A percentile compares a stretch with the other conserved stretches of the same genome.
Evolutionary conservation across 2,329 filamentous ascomycete species (phyloP).

Genomic region (Kalmusia sp.): DNA sequence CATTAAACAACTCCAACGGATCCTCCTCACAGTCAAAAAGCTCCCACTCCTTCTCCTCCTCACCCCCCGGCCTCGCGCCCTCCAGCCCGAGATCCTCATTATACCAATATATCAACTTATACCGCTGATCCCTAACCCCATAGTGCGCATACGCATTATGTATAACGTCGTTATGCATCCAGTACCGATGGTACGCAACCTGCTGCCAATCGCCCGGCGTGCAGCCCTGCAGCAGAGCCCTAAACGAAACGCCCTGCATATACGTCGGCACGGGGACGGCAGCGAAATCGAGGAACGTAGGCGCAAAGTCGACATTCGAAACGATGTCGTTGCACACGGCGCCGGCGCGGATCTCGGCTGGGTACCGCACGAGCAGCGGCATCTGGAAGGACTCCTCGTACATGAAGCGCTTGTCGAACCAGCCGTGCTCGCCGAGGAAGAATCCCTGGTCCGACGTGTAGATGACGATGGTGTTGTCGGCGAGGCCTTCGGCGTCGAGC

Average conservation of each 20-base stretch:
- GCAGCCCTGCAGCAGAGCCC: slow-evolving; percentile 43
- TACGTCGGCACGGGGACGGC: slow-evolving; percentile 52
- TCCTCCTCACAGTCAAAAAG: slow-evolving; percentile 61
- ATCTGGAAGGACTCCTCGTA: slow-evolving; percentile 66
- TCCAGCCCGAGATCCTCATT: slow-evolving; percentile 57
- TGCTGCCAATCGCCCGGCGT: slow-evolving; percentile 58
- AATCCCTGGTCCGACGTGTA: slow-evolving; percentile 64
- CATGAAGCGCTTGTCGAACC: slow-evolving; percentile 67
- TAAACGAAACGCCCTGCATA: slow-evolving; percentile 61
- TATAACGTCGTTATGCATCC: slow-evolving; percentile 62
- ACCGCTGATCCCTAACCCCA: slow-evolving; percentile 58
- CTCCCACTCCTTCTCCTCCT: slow-evolving; percentile 59
- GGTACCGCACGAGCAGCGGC: slow-evolving; percentile 60
- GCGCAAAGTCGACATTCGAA: slow-evolving; percentile 63
- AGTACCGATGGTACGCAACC: slow-evolving; percentile 63
- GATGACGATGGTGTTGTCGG: slow-evolving; percentile 59
- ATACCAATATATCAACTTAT: slow-evolving; percentile 66
- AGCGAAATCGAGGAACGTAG: slow-evolving; percentile 59
- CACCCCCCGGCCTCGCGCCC: slow-evolving; percentile 51
- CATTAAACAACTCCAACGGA: slow-evolving; percentile 55
- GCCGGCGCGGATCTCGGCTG: slow-evolving; percentile 49
- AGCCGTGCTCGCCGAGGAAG: slow-evolving; percentile 64
- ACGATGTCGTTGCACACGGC: slow-evolving; percentile 57
- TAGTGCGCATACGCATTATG: slow-evolving; percentile 62
- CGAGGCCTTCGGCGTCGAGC: slow-evolving; percentile 52